phyloP scores from a whole-genome alignment of 2,329 filamentous ascomycete species.

The Cladophialophora chaetospira region DNA sequence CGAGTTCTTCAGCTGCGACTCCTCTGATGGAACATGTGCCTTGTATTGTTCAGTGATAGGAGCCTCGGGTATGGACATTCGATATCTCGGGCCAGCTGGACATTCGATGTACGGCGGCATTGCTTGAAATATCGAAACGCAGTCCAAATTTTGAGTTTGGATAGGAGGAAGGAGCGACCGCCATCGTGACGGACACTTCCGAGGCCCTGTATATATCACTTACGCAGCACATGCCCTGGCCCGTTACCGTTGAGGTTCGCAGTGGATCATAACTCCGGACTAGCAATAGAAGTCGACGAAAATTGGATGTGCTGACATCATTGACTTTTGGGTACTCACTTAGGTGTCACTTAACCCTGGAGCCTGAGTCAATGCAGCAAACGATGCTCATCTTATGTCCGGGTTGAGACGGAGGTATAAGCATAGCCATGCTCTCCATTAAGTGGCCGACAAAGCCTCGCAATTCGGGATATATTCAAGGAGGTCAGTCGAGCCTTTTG shows the following conservation, averaged over 20 bases:
- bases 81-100: not conserved
- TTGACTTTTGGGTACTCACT: not conserved
- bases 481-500: too few relatives aligned
- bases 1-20: slow-evolving; percentile 11
- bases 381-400: too few relatives aligned
- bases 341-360: not conserved
- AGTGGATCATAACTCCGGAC: not conserved
- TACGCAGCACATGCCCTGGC: not conserved
- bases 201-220: not conserved
- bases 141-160: not conserved
- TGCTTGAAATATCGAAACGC: not conserved
- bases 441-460: too few relatives aligned
- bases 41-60: slow-evolving; percentile 17
- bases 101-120: slow-evolving; percentile 2
- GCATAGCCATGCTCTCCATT: too few relatives aligned
- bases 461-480: too few relatives aligned
- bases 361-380: too few relatives aligned
- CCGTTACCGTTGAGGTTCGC: not conserved
- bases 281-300: not conserved
- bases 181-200: not conserved
- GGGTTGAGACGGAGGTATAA: too few relatives aligned
- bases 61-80: slow-evolving; percentile 8
- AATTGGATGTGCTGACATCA: slow-evolving; percentile 7
- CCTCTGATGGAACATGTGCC: slow-evolving; percentile 11
- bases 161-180: not conserved